Base-by-base conservation (phyloP, 1,284 basidiomycete genomes). In the Afroboletus lepidellus region DNA sequence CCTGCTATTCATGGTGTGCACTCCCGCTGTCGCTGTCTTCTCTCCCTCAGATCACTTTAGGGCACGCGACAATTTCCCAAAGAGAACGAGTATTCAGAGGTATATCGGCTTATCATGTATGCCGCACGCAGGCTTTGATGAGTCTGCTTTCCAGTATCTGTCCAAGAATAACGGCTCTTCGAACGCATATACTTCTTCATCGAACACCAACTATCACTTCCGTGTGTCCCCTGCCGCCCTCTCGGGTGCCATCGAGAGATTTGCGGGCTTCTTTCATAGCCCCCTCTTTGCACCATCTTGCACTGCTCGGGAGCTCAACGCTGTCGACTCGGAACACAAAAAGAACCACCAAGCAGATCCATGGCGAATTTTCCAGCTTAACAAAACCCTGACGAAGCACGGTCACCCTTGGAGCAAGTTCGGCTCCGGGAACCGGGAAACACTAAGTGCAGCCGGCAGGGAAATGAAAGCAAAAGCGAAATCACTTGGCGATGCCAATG, bases 241-340 rank as follows among this genome's bases (percentile, higher is more conserved):
- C 5, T 72, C 81, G 4, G 90, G 88, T 38, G 94, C 96, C 1
- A 79, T 99, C 9, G 83, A 92, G 60, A 88, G 95, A 27, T 99
- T 99, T 70, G 81, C 95, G 0, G 88, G 87, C 3, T 99, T 99
- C 77, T 99, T 99, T 74, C 88, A 92, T 61, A 89, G 86, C 36
- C 97, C 97, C 0, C 80, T 97, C 47, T 99, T 99, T 67, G 76
- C 91, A 12, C 83, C 90, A 0, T 92, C 91, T 16, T 96, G 96
- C 69, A 96, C 96, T 0, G 84, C 90, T 48, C 84, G 97, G 42
- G 97, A 99, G 73, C 84, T 98, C 59, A 94, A 95, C 60, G 97
- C 97, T 1, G 97, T 99, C 33, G 90, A 99, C 69, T 98, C 94
- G 1, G 97, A 99, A 69, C 91, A 99, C 79, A 94, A 94, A 77